Percentiles rank a stretch among this genome's conserved stretches.
Conservation (phyloP, 2,329 filamentous ascomycete species). For the Hypoxylon sp. region DNA sequence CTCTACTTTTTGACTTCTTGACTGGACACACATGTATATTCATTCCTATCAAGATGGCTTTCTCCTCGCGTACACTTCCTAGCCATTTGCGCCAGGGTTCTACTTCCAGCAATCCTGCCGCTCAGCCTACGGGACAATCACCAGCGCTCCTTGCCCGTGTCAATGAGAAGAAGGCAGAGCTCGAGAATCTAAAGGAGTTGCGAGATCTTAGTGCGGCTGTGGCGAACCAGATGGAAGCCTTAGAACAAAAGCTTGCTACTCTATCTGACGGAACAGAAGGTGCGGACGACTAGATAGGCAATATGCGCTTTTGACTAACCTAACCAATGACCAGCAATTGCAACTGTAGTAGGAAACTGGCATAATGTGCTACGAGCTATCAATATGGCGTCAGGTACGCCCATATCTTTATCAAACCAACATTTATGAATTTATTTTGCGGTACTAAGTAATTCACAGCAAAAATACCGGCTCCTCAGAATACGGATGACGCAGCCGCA, state of each 20-base stretch:
- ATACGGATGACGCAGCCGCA: slow-evolving; percentile 56
- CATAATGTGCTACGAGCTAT: slow-evolving; percentile 88
- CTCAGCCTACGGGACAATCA: slow-evolving; percentile 72
- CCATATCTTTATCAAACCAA: slow-evolving; percentile 8
- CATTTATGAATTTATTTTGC: background rate
- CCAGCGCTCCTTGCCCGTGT: slow-evolving; percentile 81
- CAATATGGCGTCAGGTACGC: slow-evolving; percentile 85
- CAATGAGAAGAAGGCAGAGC: slow-evolving; percentile 87
- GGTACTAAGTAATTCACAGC: slow-evolving; percentile 61
- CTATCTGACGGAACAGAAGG: slow-evolving; percentile 87
- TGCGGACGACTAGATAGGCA: slow-evolving; percentile 53
- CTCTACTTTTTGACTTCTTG: background rate
- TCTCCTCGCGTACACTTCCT: slow-evolving; percentile 70
- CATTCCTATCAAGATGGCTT: slow-evolving; percentile 64
- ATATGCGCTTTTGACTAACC: slow-evolving; percentile 30
- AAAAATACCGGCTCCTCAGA: slow-evolving; percentile 76
- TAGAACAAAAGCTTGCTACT: slow-evolving; percentile 83
- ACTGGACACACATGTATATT: background rate
- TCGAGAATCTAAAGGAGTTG: slow-evolving; percentile 83
- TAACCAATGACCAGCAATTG: slow-evolving; percentile 72
- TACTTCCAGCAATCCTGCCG: slow-evolving; percentile 59
- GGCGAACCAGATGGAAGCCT: slow-evolving; percentile 84
- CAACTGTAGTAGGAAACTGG: slow-evolving; percentile 89
- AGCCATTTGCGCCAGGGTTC: slow-evolving; percentile 78
- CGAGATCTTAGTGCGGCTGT: slow-evolving; percentile 84